Conservation (phyloP, 2,329 filamentous ascomycete species). For the Penicillium polonicum region DNA sequence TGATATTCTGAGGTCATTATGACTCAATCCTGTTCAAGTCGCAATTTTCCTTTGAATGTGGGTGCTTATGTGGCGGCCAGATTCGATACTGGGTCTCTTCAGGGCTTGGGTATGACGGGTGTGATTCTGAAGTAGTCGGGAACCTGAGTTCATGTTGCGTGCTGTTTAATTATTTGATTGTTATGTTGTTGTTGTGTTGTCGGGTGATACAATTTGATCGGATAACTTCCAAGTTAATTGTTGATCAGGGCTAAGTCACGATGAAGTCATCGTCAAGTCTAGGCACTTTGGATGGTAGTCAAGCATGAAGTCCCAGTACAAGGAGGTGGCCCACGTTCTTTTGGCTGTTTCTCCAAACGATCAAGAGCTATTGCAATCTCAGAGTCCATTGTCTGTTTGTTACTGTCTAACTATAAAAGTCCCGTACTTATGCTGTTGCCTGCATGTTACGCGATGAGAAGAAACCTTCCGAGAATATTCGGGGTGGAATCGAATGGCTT, state of each 20-base stretch:
- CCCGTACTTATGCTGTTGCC: neutral
- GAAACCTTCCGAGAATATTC: neutral
- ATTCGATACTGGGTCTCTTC: neutral
- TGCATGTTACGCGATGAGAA: neutral
- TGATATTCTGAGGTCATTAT: neutral
- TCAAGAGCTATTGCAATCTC: neutral
- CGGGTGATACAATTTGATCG: no score
- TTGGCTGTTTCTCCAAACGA: neutral
- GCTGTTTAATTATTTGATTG: neutral
- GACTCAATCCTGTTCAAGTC: neutral
- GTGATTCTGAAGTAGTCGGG: neutral
- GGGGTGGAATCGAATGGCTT: neutral
- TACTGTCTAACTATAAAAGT: neutral
- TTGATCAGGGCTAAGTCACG: neutral
- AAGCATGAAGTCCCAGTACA: neutral
- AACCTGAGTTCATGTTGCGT: neutral
- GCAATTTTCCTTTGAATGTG: no score
- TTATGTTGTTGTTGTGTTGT: no score
- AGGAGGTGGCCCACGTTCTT: neutral
- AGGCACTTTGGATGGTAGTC: neutral
- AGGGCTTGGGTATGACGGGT: neutral
- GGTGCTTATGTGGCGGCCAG: neutral
- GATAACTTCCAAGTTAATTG: neutral
- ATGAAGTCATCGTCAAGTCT: neutral
- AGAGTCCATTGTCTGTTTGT: no score